Evolutionary conservation across 192 early-diverging fungal species (phyloP), one percentile per base, ranked within the genome.

Genomic region (Rhizophagus clarus): DNA sequence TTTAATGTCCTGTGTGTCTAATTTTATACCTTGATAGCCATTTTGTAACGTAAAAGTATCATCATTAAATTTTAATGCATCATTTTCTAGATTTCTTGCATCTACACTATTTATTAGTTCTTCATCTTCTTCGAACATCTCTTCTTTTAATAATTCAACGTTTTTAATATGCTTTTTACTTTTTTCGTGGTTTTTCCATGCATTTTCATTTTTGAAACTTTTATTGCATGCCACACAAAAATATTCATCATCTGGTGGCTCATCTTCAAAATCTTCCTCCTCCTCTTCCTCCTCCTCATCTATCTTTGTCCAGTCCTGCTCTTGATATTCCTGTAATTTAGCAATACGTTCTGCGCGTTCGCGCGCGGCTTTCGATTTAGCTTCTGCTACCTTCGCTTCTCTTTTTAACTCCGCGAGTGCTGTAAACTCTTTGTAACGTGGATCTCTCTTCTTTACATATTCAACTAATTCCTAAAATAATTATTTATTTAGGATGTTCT

Each of bases 181-280:
- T 79, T 89, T 80, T 76, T 96, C 94, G 81, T 99, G 98, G 79
- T 94, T 97, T 40, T 85, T 85, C 87, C 89, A 92, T 87, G 97
- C 91, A 15, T 90, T 84, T 40, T 92, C 89, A 29, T 90, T 91
- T 76, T 95, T 95, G 85, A 98, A 99, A 37, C 76, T 83, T 81
- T 96, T 98, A 78, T 96, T 89, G 84, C 98, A 99, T 3, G 92
- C 92, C 15, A 93, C 89, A 80, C 98, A 99, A 60, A 90, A 90
- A 49, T 93, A 92, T 14, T 91, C 92, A 74, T 94, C 90, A 40
- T 85, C 91, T 42, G 82, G 88, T 2, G 87, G 82, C 28, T 81
- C 81, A 4, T 84, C 87, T 7, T 88, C 85, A 9, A 74, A 87
- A 1, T 82, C 82, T 2, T 85, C 84, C 5, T 86, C 83, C 1